A percentile compares a stretch with the other conserved stretches of the same genome.
These are phyloP conservation scores for Xerocomellus dryophilus DNA, from an alignment of 768 basidiomycete species.

Conservation along the genomic window DNA sequence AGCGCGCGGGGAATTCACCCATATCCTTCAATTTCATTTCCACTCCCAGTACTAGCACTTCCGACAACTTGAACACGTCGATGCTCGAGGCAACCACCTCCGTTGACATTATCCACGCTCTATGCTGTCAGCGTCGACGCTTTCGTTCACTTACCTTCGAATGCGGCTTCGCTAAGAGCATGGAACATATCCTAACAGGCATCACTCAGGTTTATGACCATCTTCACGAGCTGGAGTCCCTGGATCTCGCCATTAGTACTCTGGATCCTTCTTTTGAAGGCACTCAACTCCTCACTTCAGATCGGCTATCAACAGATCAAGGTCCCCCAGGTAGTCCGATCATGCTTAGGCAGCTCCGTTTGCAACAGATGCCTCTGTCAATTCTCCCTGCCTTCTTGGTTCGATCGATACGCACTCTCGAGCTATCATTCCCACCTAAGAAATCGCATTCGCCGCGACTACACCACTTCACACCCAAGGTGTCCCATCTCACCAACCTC, in stretches of 20 bases:
- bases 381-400: constrained; percentile 38
- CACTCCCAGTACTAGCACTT: constrained; percentile 7
- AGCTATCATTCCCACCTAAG: constrained; percentile 40
- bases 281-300: constrained; percentile 23
- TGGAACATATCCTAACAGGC: constrained; percentile 25
- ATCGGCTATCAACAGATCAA: constrained; percentile 16
- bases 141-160: constrained; percentile 36
- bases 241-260: constrained; percentile 29
- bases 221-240: constrained; percentile 27
- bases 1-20: constrained; percentile 34
- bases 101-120: constrained; percentile 22
- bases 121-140: constrained; percentile 26
- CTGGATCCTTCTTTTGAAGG: constrained; percentile 28
- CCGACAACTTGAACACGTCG: constrained; percentile 13
- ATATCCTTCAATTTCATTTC: constrained; percentile 38
- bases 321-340: constrained; percentile 1
- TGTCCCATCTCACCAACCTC: constrained; percentile 40
- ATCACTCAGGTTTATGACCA: constrained; percentile 13
- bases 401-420: constrained; percentile 39
- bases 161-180: constrained; percentile 30
- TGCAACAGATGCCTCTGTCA: constrained; percentile 42
- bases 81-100: constrained; percentile 20
- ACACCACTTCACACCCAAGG: constrained; percentile 35
- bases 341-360: constrained; percentile 34
- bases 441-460: constrained; percentile 14